Percentiles rank a stretch among this genome's conserved stretches.
phyloP scores from a whole-genome alignment of 345 rosid species.

The Lumnitzera racemosa region DNA sequence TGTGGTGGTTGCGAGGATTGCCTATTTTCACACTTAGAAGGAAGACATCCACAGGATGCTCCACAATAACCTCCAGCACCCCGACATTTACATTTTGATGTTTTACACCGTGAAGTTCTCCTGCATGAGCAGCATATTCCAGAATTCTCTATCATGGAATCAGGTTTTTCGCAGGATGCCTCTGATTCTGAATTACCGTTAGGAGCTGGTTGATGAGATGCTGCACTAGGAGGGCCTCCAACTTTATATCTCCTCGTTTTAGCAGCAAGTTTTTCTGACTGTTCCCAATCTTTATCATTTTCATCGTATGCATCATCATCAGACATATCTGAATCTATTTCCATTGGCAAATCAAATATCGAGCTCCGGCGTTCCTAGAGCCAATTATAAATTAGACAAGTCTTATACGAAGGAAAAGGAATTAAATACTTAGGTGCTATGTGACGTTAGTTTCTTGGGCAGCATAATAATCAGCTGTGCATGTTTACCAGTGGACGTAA shows the following conservation, averaged over 20 bases:
- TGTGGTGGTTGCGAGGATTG: slow-evolving; percentile 13
- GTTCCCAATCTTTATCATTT: slow-evolving; percentile 48
- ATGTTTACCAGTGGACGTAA: slow-evolving; percentile 44
- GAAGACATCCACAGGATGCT: slow-evolving; percentile 55
- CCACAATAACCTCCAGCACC: slow-evolving; percentile 58
- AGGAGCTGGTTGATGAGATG: slow-evolving; percentile 15
- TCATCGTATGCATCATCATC: slow-evolving; percentile 57
- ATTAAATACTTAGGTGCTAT: neutral
- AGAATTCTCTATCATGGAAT: slow-evolving; percentile 12
- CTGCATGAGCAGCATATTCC: slow-evolving; percentile 63
- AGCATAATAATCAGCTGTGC: no score
- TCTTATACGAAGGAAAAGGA: neutral
- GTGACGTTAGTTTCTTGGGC: neutral
- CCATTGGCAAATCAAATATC: slow-evolving; percentile 53
- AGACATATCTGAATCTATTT: slow-evolving; percentile 29
- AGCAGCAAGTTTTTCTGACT: slow-evolving; percentile 22
- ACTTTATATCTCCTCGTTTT: slow-evolving; percentile 33
- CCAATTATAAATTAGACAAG: neutral
- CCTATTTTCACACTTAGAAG: slow-evolving; percentile 62
- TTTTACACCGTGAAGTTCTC: slow-evolving; percentile 60
- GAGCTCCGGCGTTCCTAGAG: slow-evolving; percentile 48
- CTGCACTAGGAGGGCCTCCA: slow-evolving; percentile 24
- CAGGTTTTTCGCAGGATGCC: slow-evolving; percentile 20
- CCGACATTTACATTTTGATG: slow-evolving; percentile 73
- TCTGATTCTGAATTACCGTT: slow-evolving; percentile 16